A percentile compares a stretch with the other conserved stretches of the same genome.
Conservation (phyloP, 345 rosid genomes). For the Gossypium anomalum region DNA sequence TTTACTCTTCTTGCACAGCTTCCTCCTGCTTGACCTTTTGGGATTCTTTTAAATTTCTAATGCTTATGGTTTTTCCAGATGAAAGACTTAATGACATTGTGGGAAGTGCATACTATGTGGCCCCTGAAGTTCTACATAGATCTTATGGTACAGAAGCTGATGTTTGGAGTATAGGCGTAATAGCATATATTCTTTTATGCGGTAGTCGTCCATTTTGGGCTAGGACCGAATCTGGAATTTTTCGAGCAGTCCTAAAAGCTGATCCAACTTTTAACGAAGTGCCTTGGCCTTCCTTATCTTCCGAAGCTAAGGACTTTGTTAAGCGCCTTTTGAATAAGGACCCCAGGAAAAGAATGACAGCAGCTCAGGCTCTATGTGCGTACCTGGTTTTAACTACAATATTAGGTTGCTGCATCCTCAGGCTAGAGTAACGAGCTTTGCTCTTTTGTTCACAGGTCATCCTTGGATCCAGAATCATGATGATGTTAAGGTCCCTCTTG, state of each 20-base stretch:
- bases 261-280: conserved; percentile 83
- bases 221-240: conserved; percentile 90
- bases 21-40: conserved; percentile 11
- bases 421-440: conserved; percentile 16
- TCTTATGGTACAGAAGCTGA: conserved; percentile 93
- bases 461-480: conserved; percentile 68
- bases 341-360: conserved; percentile 84
- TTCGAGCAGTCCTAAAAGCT: conserved; percentile 81
- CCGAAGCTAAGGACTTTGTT: conserved; percentile 86
- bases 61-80: conserved; percentile 45
- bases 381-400: conserved; percentile 22
- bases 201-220: conserved; percentile 99
- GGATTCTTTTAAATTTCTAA: conserved; percentile 5
- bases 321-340: conserved; percentile 75
- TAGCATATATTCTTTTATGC: conserved; percentile 86
- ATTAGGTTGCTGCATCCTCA: conserved; percentile 11
- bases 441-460: conserved; percentile 55
- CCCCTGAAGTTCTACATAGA: conserved; percentile 97
- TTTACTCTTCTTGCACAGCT: conserved; percentile 18
- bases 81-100: conserved; percentile 94
- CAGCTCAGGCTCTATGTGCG: conserved; percentile 92
- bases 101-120: conserved; percentile 94
- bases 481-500: conserved; percentile 62
- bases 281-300: conserved; percentile 88
- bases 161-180: conserved; percentile 98